Evolutionary conservation across 2,329 filamentous ascomycete species (phyloP).

Genomic region (Epicoccum sorghinum): DNA sequence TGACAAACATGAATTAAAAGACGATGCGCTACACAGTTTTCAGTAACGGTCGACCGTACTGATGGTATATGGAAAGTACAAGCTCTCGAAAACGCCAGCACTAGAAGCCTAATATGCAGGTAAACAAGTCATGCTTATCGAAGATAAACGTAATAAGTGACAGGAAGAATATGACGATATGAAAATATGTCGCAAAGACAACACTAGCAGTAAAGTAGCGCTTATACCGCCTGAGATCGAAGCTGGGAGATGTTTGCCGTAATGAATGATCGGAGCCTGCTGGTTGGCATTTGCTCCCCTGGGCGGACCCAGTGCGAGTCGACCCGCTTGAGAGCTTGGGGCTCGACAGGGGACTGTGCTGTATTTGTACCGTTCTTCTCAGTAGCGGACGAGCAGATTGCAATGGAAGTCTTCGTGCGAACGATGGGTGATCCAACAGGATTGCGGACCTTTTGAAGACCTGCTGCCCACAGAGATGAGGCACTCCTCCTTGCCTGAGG

Average conservation of each 20-base stretch:
- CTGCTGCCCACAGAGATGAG: constrained; percentile 22
- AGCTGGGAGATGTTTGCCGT: constrained; percentile 8
- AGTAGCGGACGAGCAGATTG: constrained; percentile 21
- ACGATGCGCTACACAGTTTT: constrained; percentile 10
- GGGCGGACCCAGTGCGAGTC: constrained; percentile 28
- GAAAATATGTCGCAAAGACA: not conserved
- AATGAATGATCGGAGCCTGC: constrained; percentile 14
- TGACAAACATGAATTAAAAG: not conserved
- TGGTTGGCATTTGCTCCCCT: constrained; percentile 20
- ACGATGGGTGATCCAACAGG: constrained; percentile 29
- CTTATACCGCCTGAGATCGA: constrained; percentile 11
- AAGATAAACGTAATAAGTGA: not conserved
- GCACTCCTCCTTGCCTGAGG: constrained; percentile 21
- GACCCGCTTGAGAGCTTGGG: constrained; percentile 20
- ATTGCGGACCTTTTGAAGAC: constrained; percentile 28
- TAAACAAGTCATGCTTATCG: not conserved
- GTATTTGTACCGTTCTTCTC: constrained; percentile 19
- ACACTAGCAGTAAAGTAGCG: not conserved
- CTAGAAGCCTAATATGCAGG: constrained; percentile 10
- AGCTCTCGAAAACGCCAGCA: constrained; percentile 12
- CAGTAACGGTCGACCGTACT: constrained; percentile 11
- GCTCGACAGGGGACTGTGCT: constrained; percentile 15
- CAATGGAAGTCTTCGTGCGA: constrained; percentile 28
- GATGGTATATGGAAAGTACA: constrained; percentile 9
- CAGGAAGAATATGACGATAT: not conserved